Conservation (phyloP, 352 stramenopile genomes). For the Paralagenidium karlingii region DNA sequence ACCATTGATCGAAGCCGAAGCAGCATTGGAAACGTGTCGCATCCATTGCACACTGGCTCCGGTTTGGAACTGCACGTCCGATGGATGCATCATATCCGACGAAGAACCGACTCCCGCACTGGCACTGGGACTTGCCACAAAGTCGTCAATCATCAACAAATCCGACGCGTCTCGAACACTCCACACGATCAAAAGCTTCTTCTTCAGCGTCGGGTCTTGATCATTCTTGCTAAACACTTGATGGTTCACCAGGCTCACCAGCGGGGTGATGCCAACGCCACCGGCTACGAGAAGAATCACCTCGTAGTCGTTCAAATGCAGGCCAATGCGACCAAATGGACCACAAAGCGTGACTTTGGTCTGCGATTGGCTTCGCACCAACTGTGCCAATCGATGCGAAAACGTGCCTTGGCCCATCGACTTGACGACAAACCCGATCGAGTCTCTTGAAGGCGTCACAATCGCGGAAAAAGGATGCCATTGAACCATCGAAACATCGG, state of each 20-base stretch:
- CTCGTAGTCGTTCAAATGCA: constrained; percentile 55
- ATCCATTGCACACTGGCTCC: constrained; percentile 31
- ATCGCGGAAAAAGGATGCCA: constrained; percentile 79
- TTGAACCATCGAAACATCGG: constrained; percentile 38
- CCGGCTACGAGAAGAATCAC: constrained; percentile 49
- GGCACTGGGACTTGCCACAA: neutral
- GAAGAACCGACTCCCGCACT: neutral
- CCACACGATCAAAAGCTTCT: constrained; percentile 3
- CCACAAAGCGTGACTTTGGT: constrained; percentile 44
- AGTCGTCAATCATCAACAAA: neutral
- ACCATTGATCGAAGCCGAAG: constrained; percentile 25
- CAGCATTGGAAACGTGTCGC: constrained; percentile 59
- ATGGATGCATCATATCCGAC: too few species aligned
- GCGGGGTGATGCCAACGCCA: constrained; percentile 64
- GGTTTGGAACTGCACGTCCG: neutral
- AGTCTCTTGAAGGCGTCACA: constrained; percentile 52
- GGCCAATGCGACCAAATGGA: constrained; percentile 46
- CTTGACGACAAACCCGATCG: constrained; percentile 65
- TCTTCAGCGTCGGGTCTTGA: constrained; percentile 40
- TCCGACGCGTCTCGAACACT: neutral
- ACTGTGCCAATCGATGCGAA: constrained; percentile 29
- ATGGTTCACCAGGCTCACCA: constrained; percentile 68
- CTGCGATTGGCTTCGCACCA: constrained; percentile 21
- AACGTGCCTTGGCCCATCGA: constrained; percentile 37
- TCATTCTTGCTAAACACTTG: too few species aligned